Conservation (phyloP, 176 grass and related monocot genomes). For the Eleusine indica region DNA sequence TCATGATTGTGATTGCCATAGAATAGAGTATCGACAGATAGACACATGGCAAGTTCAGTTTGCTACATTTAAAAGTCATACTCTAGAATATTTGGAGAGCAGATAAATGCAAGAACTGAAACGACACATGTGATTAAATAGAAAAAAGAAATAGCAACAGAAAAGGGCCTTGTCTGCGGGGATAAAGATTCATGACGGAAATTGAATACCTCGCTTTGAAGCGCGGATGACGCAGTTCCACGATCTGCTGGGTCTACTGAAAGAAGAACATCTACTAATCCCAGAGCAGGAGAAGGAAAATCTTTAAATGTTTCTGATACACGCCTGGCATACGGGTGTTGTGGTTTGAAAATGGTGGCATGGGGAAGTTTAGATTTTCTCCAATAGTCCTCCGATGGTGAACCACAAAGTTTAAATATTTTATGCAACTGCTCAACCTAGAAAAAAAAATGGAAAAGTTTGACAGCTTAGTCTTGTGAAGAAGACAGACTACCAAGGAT, state of each 20-base stretch:
- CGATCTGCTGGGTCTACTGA: conserved; percentile 93
- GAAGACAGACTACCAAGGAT: background rate
- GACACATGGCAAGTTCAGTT: background rate
- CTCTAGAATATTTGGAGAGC: background rate
- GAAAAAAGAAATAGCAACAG: conserved; percentile 15
- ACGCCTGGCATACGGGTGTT: conserved; percentile 79
- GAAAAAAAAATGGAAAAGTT: conserved; percentile 38
- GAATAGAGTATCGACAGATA: background rate
- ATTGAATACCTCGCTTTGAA: conserved; percentile 76
- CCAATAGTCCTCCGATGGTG: conserved; percentile 95
- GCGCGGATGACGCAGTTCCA: conserved; percentile 66
- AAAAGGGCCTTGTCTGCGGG: background rate
- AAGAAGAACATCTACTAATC: conserved; percentile 91
- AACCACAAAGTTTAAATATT: conserved; percentile 99
- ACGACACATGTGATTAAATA: background rate
- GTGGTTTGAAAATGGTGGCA: conserved; percentile 98
- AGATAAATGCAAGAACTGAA: conserved; percentile 14
- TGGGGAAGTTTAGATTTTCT: conserved; percentile 94
- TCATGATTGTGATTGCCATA: conserved; percentile 29
- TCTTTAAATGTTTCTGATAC: conserved; percentile 94
- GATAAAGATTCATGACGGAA: conserved; percentile 26
- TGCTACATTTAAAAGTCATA: background rate
- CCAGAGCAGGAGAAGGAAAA: conserved; percentile 72
- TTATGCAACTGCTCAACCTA: conserved; percentile 99
- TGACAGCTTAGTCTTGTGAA: conserved; percentile 28